Evolutionary conservation across 805 yeast genomes (phyloP).

Genomic region (Candida ipomoeae): DNA sequence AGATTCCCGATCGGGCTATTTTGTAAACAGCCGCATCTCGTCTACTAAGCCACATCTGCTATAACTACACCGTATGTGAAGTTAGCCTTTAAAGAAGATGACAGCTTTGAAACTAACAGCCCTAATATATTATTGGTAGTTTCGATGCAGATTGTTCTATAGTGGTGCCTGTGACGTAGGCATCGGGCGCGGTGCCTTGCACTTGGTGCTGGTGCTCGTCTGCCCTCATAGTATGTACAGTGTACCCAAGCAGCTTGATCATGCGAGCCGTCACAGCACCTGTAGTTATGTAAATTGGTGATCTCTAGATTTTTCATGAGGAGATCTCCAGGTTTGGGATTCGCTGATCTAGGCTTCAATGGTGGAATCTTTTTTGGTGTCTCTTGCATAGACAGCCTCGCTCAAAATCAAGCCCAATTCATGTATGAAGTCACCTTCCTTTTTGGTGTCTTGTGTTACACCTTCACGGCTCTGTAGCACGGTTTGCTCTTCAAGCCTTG

Average conservation of each 20-base stretch:
- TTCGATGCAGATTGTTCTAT: not conserved
- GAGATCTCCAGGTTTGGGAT: too few relatives aligned
- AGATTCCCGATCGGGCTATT: not conserved
- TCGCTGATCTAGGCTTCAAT: too few relatives aligned
- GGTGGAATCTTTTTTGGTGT: not conserved
- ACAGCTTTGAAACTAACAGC: too few relatives aligned
- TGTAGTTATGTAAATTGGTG: too few relatives aligned
- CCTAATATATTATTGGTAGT: not conserved
- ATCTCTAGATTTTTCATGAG: too few relatives aligned
- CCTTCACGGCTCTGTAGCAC: not conserved
- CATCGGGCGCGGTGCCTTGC: not conserved
- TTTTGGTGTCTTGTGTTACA: not conserved
- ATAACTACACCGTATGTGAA: not conserved
- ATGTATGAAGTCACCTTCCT: not conserved
- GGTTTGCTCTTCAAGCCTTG: constrained; percentile 5
- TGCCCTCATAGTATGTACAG: not conserved
- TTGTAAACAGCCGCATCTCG: constrained; percentile 1
- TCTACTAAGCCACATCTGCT: too few relatives aligned
- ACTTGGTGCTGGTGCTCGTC: not conserved
- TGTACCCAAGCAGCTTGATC: too few relatives aligned
- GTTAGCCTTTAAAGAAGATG: not conserved
- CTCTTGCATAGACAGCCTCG: not conserved
- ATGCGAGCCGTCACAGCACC: too few relatives aligned
- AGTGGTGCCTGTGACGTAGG: not conserved
- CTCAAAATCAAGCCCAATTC: constrained; percentile 2